Percentiles rank a stretch among this genome's conserved stretches.
phyloP scores from a whole-genome alignment of 768 basidiomycete species.

The Termitomyces sp. region DNA sequence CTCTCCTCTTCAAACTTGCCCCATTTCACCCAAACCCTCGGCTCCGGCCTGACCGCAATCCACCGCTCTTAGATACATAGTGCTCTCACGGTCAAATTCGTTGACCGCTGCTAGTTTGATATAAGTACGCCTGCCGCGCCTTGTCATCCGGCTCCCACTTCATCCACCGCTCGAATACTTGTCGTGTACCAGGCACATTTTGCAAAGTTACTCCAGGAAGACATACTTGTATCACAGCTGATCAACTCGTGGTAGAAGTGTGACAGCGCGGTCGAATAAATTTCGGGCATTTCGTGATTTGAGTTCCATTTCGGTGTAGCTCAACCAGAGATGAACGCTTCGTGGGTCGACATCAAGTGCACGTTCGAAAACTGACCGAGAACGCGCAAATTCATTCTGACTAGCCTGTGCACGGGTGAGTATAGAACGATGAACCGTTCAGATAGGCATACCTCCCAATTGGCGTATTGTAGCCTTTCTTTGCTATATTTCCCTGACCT shows the following conservation, averaged over 20 bases:
- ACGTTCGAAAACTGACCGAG: constrained; percentile 93
- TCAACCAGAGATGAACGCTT: constrained; percentile 87
- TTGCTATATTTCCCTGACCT: constrained; percentile 48
- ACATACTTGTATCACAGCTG: constrained; percentile 99
- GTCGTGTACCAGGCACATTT: constrained; percentile 93
- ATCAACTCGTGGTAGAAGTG: constrained; percentile 92
- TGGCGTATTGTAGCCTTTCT: constrained; percentile 84
- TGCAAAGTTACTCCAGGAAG: constrained; percentile 93
- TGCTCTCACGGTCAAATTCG: constrained; percentile 87
- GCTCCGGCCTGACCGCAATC: constrained; percentile 73
- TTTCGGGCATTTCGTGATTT: constrained; percentile 97
- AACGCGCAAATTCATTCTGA: constrained; percentile 94
- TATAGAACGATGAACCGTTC: neutral
- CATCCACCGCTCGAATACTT: constrained; percentile 99
- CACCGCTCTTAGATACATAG: constrained; percentile 92
- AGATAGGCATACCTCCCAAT: constrained; percentile 61
- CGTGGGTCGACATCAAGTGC: constrained; percentile 94
- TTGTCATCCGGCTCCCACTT: constrained; percentile 99
- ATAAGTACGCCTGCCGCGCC: constrained; percentile 99
- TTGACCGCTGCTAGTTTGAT: constrained; percentile 94
- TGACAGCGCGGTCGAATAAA: constrained; percentile 95
- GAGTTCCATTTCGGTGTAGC: constrained; percentile 95
- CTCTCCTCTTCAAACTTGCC: constrained; percentile 86
- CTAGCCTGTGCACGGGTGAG: constrained; percentile 45
- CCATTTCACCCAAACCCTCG: constrained; percentile 80